These are phyloP conservation scores for Clonostachys solani DNA, from an alignment of 2,329 filamentous ascomycete species.

Conservation along the genomic window DNA sequence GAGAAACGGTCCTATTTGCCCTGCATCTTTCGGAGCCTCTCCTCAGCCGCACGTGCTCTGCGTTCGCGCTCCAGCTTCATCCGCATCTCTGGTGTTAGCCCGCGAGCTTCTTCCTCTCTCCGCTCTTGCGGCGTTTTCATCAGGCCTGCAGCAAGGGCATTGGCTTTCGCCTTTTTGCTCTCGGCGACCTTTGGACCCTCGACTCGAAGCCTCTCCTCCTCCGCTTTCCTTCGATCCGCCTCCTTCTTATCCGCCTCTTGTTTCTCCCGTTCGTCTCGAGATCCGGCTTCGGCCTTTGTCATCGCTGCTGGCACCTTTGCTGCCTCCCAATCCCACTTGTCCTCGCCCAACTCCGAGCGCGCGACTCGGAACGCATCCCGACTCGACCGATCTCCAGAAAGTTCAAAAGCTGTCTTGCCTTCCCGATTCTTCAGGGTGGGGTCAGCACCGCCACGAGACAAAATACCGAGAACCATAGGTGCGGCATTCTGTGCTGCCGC, in stretches of 20 bases:
- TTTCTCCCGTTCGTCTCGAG: conserved; percentile 66
- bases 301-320: conserved; percentile 71
- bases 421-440: conserved; percentile 68
- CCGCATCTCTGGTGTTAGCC: conserved; percentile 83
- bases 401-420: conserved; percentile 80
- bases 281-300: conserved; percentile 66
- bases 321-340: conserved; percentile 71
- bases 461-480: conserved; percentile 70
- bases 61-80: conserved; percentile 82
- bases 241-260: conserved; percentile 65
- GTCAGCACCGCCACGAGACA: conserved; percentile 71
- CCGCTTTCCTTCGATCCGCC: conserved; percentile 64
- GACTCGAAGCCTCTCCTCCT: conserved; percentile 66
- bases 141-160: conserved; percentile 45
- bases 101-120: conserved; percentile 78
- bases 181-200: conserved; percentile 58
- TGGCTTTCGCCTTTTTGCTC: conserved; percentile 42
- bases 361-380: conserved; percentile 90
- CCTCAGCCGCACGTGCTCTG: conserved; percentile 87
- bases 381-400: conserved; percentile 80
- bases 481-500: conserved; percentile 78
- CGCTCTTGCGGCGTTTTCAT: conserved; percentile 76
- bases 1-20: not conserved
- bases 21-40: conserved; percentile 66
- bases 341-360: conserved; percentile 75